A percentile compares a stretch with the other conserved stretches of the same genome.
Evolutionary conservation across 352 stramenopile species (phyloP).

Genomic region (Blastocystis sp.): DNA sequence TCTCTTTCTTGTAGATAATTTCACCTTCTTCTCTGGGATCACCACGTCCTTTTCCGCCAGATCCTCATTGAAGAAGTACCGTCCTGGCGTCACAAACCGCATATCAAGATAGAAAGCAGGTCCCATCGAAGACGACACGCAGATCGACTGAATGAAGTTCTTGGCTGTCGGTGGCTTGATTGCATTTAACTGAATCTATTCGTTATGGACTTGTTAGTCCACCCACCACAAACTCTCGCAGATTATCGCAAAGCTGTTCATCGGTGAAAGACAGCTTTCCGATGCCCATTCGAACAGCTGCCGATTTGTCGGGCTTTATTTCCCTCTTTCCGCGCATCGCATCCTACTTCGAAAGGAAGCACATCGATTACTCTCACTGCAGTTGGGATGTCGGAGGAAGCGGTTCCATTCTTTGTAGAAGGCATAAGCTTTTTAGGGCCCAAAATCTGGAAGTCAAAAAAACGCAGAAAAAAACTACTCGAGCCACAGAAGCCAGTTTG

Average conservation of each 20-base stretch:
- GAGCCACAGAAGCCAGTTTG: conserved; percentile 14
- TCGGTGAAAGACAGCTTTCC: conserved; percentile 45
- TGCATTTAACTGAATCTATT: conserved; percentile 36
- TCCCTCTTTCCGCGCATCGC: background rate
- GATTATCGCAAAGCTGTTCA: conserved; percentile 34
- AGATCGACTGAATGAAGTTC: conserved; percentile 54
- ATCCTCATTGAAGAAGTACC: conserved; percentile 57
- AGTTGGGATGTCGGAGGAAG: background rate
- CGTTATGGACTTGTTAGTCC: background rate
- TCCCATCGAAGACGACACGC: conserved; percentile 1
- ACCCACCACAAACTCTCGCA: conserved; percentile 7
- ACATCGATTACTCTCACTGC: background rate
- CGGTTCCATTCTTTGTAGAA: background rate
- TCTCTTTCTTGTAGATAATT: conserved; percentile 1
- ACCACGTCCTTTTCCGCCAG: background rate
- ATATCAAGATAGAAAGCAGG: conserved; percentile 36
- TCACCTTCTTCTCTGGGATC: conserved; percentile 23
- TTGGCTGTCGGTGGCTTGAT: conserved; percentile 56
- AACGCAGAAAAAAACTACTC: background rate
- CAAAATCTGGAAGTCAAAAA: conserved; percentile 37
- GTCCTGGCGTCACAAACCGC: conserved; percentile 24
- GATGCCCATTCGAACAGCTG: background rate
- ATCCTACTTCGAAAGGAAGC: background rate
- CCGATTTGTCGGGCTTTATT: conserved; percentile 52
- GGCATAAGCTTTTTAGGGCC: conserved; percentile 57